Base-by-base conservation (phyloP, 2,329 filamentous ascomycete genomes). In the Stagonosporopsis rhizophila region DNA sequence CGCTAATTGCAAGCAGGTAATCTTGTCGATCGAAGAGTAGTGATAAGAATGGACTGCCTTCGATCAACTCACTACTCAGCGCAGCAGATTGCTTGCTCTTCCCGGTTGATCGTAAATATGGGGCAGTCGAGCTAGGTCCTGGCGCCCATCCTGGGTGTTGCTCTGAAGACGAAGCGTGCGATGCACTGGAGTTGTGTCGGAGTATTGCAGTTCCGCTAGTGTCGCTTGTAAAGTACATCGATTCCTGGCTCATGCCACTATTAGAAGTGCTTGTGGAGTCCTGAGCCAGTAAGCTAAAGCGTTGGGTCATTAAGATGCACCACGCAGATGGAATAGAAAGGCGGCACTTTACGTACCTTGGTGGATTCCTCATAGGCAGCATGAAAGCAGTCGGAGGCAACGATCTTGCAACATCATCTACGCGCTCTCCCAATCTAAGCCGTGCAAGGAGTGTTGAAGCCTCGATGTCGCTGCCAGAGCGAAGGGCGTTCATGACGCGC, bases 21-120 rank as follows among this genome's bases (percentile, higher is more conserved):
- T 69, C 66, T 14, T 66, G 59, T 34, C 66, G 60, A 23, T 69
- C 59, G 32, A 64, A 69, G 15, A 69, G 22, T 2, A 60, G 47
- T 6, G 51, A 59, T 17, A 69, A 37, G 14, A 68, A 69, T 9
- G 46, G 39, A 14, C 39, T 42, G 3, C 48, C 42, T 1, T 48
- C 52, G 3, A 35, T 23, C 19, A 8, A 9, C 6, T 44, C 25
- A 20, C 41, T 32, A 2, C 42, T 48, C 9, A 23, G 19, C 6
- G 23, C 40, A 12, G 32, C 35, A 35, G 53, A 34, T 14, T 61
- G 61, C 34, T 61, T 66, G 9, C 57, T 58, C 44, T 55, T 55
- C 1, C 50, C 49, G 15, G 52, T 41, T 1, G 56, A 45, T 12
- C 58, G 54, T 7, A 44, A 32, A 12, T 59, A 57, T 3, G 52